Conservation (phyloP, 202 grass and related monocot species). For the Saccharum hybrid region DNA sequence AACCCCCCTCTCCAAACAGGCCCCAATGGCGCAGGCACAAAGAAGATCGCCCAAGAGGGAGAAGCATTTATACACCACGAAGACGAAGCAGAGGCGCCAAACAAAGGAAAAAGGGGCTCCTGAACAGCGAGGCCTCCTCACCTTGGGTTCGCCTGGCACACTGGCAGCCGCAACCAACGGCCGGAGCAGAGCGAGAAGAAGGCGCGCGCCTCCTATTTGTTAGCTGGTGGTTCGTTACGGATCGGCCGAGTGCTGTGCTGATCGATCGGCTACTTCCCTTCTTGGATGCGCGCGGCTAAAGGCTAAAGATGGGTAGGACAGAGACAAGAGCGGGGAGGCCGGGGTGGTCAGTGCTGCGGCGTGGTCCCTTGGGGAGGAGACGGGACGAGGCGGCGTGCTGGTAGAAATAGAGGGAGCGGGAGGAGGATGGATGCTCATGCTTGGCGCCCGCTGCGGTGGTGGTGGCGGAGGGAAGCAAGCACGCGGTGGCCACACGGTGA, state of each 20-base stretch:
- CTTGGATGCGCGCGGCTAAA: neutral
- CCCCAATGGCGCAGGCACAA: neutral
- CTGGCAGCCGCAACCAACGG: neutral
- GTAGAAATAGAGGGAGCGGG: constrained; percentile 45
- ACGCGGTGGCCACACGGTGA: constrained; percentile 47
- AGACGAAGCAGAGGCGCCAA: neutral
- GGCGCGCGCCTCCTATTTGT: neutral
- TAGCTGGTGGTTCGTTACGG: too few relatives aligned
- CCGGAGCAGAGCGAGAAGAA: neutral
- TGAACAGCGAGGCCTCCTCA: neutral
- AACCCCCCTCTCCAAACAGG: constrained; percentile 3
- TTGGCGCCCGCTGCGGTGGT: neutral
- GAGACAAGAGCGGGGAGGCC: neutral
- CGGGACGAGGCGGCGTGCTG: neutral
- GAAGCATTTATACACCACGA: neutral
- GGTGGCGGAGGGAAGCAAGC: neutral
- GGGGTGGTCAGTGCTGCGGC: neutral
- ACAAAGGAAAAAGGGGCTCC: neutral
- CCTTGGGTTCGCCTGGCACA: neutral
- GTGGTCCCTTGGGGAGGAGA: neutral
- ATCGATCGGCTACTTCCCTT: neutral
- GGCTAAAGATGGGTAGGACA: constrained; percentile 11
- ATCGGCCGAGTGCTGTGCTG: too few relatives aligned
- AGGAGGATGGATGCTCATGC: neutral
- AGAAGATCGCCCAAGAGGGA: neutral